Evolutionary conservation across 1,284 basidiomycete genomes (phyloP).

Genomic region (Ustilago cynodontis): DNA sequence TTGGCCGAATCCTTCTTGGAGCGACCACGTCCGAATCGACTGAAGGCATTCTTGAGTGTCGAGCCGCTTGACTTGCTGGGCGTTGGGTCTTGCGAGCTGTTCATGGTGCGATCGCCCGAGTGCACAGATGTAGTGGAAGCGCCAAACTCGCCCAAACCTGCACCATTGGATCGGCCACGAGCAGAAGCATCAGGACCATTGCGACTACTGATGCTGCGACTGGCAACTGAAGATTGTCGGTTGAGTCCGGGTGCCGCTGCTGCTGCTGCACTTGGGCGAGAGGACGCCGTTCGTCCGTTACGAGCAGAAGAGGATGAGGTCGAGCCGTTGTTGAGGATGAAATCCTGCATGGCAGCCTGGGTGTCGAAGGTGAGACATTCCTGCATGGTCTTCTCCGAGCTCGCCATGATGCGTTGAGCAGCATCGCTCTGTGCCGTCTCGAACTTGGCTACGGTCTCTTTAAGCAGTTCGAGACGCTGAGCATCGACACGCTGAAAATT

Average conservation of each 20-base stretch:
- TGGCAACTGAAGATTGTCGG: constrained; percentile 32
- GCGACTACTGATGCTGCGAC: constrained; percentile 50
- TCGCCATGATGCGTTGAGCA: constrained; percentile 57
- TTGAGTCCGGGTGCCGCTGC: constrained; percentile 14
- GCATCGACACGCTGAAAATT: constrained; percentile 64
- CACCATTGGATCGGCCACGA: constrained; percentile 31
- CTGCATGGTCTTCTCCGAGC: constrained; percentile 64
- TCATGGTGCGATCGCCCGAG: constrained; percentile 42
- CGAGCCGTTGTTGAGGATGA: constrained; percentile 54
- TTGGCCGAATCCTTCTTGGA: constrained; percentile 52
- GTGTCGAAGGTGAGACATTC: constrained; percentile 59
- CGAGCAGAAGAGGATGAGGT: constrained; percentile 15
- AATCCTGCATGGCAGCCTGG: constrained; percentile 63
- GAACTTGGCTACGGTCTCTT: constrained; percentile 62
- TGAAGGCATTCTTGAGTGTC: constrained; percentile 59
- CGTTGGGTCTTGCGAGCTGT: constrained; percentile 26
- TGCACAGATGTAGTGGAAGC: constrained; percentile 52
- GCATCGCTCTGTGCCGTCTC: constrained; percentile 63
- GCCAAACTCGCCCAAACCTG: constrained; percentile 55
- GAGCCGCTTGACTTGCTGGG: constrained; percentile 50
- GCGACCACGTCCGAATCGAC: constrained; percentile 53
- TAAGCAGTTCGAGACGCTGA: constrained; percentile 62
- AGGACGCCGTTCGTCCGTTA: constrained; percentile 21
- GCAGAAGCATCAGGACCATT: constrained; percentile 29
- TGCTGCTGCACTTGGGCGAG: constrained; percentile 12